Percentiles rank a stretch among this genome's conserved stretches.
Conservation (phyloP, 1,139 yeast genomes). For the Tardiomyces digboiensis region DNA sequence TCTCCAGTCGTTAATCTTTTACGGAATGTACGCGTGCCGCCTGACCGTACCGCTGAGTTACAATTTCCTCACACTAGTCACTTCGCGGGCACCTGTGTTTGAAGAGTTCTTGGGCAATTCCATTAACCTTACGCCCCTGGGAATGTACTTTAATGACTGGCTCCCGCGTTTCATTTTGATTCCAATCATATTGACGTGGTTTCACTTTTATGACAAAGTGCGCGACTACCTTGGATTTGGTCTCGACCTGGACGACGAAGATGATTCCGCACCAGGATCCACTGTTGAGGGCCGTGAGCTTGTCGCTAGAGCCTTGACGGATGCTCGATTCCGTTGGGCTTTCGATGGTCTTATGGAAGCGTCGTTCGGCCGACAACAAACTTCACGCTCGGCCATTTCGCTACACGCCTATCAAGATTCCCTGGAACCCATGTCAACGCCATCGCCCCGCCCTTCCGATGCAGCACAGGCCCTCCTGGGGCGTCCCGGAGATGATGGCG, state of each 20-base stretch:
- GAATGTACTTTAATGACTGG: constrained; percentile 63
- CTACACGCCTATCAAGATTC: neutral
- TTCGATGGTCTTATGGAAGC: neutral
- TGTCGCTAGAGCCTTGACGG: constrained; percentile 25
- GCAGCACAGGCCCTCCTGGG: too few relatives aligned
- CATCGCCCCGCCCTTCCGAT: too few relatives aligned
- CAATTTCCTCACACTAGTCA: constrained; percentile 62
- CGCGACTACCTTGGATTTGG: constrained; percentile 47
- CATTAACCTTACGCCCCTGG: constrained; percentile 66
- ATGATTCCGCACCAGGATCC: constrained; percentile 13
- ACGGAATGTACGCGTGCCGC: constrained; percentile 74
- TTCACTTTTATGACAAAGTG: constrained; percentile 60
- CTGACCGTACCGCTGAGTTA: constrained; percentile 75
- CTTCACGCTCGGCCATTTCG: neutral
- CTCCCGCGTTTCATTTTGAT: constrained; percentile 63
- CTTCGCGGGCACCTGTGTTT: constrained; percentile 35
- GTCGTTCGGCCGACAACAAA: neutral
- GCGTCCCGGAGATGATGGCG: too few relatives aligned
- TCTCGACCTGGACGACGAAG: constrained; percentile 36
- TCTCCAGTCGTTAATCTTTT: constrained; percentile 66
- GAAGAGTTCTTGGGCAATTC: constrained; percentile 60
- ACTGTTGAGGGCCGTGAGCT: constrained; percentile 30
- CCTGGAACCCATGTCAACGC: too few relatives aligned
- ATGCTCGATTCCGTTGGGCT: constrained; percentile 8
- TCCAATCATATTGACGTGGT: constrained; percentile 54